Evolutionary conservation across 2,329 filamentous ascomycete species (phyloP).

Genomic region (Xylaria sp.): DNA sequence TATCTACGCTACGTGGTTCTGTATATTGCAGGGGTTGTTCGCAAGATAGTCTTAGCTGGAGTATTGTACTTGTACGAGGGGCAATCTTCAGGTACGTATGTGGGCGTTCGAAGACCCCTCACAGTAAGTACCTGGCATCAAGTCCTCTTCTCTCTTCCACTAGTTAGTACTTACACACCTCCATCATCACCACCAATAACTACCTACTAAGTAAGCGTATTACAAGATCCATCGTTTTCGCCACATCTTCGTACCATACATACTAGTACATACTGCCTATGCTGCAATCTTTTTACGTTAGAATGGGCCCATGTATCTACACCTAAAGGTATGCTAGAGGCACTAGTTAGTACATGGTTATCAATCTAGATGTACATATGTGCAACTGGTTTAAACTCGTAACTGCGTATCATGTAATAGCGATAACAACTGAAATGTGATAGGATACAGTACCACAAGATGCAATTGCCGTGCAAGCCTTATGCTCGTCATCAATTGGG

Average conservation of each 20-base stretch:
- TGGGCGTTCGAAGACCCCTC: not conserved
- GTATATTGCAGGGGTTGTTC: not conserved
- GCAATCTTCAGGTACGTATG: not conserved
- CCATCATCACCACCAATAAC: not conserved
- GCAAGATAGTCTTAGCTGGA: not conserved
- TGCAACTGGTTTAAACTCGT: not conserved
- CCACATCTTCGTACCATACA: not conserved
- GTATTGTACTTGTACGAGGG: not conserved
- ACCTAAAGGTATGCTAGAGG: not conserved
- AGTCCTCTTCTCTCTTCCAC: not conserved
- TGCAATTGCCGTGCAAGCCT: slow-evolving; percentile 11
- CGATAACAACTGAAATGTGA: not conserved
- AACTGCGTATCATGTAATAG: not conserved
- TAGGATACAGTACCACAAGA: not conserved
- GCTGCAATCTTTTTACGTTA: no score
- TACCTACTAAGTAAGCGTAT: not conserved
- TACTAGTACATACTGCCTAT: no score
- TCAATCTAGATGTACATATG: not conserved
- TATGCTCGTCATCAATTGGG: slow-evolving; percentile 18
- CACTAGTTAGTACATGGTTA: not conserved
- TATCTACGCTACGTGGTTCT: no score
- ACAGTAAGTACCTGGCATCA: not conserved
- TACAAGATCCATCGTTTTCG: not conserved
- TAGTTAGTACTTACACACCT: no score
- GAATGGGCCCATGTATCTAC: no score